A percentile compares a stretch with the other conserved stretches of the same genome.
Evolutionary conservation across 1,284 basidiomycete genomes (phyloP).

Genomic region (Ceratobasidium sp.): DNA sequence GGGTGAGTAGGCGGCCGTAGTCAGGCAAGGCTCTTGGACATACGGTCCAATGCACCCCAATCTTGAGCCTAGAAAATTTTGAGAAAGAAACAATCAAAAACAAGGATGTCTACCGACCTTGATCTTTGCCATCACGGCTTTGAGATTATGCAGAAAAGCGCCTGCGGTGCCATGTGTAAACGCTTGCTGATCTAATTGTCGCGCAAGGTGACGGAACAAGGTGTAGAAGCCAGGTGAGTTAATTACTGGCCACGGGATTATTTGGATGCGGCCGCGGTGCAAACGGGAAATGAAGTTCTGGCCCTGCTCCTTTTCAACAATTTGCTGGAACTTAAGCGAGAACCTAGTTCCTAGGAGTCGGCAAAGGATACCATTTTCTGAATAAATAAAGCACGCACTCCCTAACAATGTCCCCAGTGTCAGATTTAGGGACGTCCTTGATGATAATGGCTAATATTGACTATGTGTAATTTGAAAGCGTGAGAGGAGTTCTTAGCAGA

Average conservation of each 20-base stretch:
- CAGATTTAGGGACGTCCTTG: constrained; percentile 75
- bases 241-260: constrained; percentile 77
- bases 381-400: constrained; percentile 52
- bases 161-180: constrained; percentile 67
- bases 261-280: constrained; percentile 68
- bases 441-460: constrained; percentile 74
- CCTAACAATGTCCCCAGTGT: constrained; percentile 68
- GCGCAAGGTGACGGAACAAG: constrained; percentile 65
- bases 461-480: constrained; percentile 48
- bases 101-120: constrained; percentile 59
- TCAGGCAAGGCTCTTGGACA: background rate
- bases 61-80: constrained; percentile 26
- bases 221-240: constrained; percentile 72
- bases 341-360: constrained; percentile 60
- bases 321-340: constrained; percentile 68
- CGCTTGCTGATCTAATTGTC: constrained; percentile 63
- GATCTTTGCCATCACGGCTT: constrained; percentile 76
- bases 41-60: constrained; percentile 49
- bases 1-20: background rate
- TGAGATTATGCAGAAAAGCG: constrained; percentile 70
- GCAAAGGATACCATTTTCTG: background rate
- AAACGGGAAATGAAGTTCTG: constrained; percentile 73
- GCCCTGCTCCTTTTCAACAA: constrained; percentile 72
- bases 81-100: background rate
- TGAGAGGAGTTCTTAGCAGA: background rate